Percentiles rank a stretch among this genome's conserved stretches.
Conservation (phyloP, 208 protist genomes). For the Acanthamoeba healyi region DNA sequence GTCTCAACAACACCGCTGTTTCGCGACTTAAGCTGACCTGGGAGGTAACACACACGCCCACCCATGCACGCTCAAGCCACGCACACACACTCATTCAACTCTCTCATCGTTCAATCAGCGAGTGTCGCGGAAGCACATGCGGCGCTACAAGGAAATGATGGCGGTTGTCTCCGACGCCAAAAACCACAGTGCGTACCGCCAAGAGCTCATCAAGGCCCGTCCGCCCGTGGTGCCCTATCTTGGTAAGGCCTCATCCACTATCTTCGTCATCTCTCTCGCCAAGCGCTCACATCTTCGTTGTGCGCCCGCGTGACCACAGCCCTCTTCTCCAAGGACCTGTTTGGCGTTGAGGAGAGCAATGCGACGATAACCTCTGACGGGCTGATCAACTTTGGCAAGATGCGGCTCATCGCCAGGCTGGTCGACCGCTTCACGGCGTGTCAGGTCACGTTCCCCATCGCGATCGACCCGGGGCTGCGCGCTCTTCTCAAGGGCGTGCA, state of each 20-base stretch:
- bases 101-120: not conserved
- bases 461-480: slow-evolving; percentile 45
- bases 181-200: slow-evolving; percentile 41
- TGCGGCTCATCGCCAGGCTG: slow-evolving; percentile 27
- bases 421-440: not conserved
- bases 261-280: not conserved
- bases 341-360: slow-evolving; percentile 62
- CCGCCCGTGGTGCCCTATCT: slow-evolving; percentile 46
- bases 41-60: not conserved
- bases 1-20: slow-evolving; percentile 57
- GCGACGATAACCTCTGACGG: not conserved
- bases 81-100: no score
- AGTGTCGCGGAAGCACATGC: slow-evolving; percentile 17
- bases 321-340: slow-evolving; percentile 63
- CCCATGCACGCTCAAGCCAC: no score
- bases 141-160: slow-evolving; percentile 39
- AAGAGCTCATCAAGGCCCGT: slow-evolving; percentile 25
- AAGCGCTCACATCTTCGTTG: not conserved
- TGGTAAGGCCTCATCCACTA: not conserved
- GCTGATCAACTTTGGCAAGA: slow-evolving; percentile 62
- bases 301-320: not conserved
- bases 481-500: slow-evolving; percentile 17
- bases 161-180: slow-evolving; percentile 7
- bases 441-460: slow-evolving; percentile 49
- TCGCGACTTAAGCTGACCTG: slow-evolving; percentile 35